Conservation (phyloP, 2,329 filamentous ascomycete species). For the Ophiocordyceps camponoti-floridani region DNA sequence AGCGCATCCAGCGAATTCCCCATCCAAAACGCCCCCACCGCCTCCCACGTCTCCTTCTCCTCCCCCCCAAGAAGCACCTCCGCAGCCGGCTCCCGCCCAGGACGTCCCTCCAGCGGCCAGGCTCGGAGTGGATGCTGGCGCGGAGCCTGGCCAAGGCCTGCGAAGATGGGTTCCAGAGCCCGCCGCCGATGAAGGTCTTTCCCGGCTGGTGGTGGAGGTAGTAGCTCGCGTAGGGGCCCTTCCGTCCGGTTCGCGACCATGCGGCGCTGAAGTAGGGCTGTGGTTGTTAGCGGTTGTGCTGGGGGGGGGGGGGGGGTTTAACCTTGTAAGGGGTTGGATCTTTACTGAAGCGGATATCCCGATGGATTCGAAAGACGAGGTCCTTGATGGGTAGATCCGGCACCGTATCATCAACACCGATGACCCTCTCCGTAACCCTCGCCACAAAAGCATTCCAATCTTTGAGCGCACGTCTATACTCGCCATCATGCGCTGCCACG, state of each 20-base stretch:
- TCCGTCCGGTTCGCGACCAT: constrained; percentile 74
- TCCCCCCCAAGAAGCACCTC: constrained; percentile 28
- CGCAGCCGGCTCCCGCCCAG: constrained; percentile 44
- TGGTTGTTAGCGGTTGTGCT: not conserved
- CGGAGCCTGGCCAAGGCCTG: constrained; percentile 48
- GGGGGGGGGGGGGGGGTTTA: too few relatives aligned
- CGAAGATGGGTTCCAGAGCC: constrained; percentile 64
- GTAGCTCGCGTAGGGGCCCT: constrained; percentile 76
- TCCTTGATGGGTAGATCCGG: constrained; percentile 78
- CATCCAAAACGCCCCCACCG: too few relatives aligned
- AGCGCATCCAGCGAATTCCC: too few relatives aligned
- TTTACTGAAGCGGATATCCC: constrained; percentile 70
- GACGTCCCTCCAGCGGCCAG: constrained; percentile 49
- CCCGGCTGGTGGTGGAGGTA: constrained; percentile 69
- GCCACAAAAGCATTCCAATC: constrained; percentile 73
- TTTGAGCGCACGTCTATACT: constrained; percentile 60
- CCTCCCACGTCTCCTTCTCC: too few relatives aligned
- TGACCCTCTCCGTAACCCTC: constrained; percentile 49
- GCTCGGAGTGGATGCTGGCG: constrained; percentile 55
- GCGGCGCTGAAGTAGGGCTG: constrained; percentile 65
- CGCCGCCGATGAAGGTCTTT: constrained; percentile 58
- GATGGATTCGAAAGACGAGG: constrained; percentile 71
- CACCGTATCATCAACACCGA: constrained; percentile 59
- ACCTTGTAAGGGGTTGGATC: constrained; percentile 72
- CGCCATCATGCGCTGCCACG: constrained; percentile 51